Base-by-base conservation (phyloP, 192 early-diverging fungal species). In the Geranomyces michiganensis region DNA sequence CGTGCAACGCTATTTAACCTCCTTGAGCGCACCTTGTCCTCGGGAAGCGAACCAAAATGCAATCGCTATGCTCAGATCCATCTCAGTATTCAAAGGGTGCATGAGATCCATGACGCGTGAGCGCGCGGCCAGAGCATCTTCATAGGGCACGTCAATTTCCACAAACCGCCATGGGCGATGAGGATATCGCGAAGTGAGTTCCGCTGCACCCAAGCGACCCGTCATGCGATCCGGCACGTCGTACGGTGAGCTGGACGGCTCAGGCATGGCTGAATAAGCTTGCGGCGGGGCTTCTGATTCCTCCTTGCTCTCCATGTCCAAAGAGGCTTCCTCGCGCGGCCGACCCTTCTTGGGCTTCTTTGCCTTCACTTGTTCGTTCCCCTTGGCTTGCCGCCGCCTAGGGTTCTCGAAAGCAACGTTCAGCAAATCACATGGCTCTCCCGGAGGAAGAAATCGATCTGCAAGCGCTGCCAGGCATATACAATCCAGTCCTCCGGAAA, bases 381-480 rank as follows among this genome's bases (percentile, higher is more conserved):
- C 31, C 58, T 7, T 30, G 9, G 63, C 63, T 26, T 61, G 68
- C 29, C n/a, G 77, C 32, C 84, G 68, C 5, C 94, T 82, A 10
- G 94, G 94, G 69, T 97, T 98, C 59, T 97, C 94, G 73, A 98
- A 98, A 21, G 92, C 91, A 22, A 98, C 95, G 81, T 98, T 98
- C 45, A 98, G 79, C 19, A 98, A 79, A 71, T 98, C 95, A 48
- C 96, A 95, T 0, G 92, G 84, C 71, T 94, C 92, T 1, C 81
- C 74, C 0, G 69, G 45, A 1, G 94, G 91, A 7, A 97, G 75
- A 48, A 91, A 84, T 27, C 66, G 76, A 70, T 94, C 82, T 4
- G 90, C 87, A 7, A 98, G 81, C 0, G 92, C 94, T 0, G 96
- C 95, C 13, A 98, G 80, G 21, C 85, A 83, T 30, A 92, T 91